A percentile compares a stretch with the other conserved stretches of the same genome.
Evolutionary conservation across 164 flowering plant genomes (phyloP).

Genomic region (Sedum album): DNA sequence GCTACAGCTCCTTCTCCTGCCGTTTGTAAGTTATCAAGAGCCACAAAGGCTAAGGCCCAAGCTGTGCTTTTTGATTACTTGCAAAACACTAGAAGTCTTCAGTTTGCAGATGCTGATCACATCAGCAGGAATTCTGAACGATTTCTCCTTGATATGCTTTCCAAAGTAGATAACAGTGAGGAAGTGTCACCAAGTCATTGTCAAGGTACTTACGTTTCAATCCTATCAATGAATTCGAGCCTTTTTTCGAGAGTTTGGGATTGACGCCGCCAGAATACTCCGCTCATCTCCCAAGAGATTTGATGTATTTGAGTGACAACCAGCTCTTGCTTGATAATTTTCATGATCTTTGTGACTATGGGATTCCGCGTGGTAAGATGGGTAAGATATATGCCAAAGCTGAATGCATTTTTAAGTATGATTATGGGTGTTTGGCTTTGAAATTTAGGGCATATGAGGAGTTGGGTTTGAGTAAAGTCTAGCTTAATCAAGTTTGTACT

Average conservation of each 20-base stretch:
- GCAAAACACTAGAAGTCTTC: constrained; percentile 41
- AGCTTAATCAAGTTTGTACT: constrained; percentile 38
- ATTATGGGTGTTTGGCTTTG: constrained; percentile 30
- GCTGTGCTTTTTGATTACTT: constrained; percentile 49
- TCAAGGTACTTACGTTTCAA: constrained; percentile 35
- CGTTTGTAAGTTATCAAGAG: constrained; percentile 21
- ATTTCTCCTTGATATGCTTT: constrained; percentile 34
- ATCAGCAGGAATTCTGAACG: constrained; percentile 51
- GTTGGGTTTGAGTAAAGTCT: constrained; percentile 29
- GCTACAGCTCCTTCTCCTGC: constrained; percentile 2
- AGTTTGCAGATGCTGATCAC: constrained; percentile 46
- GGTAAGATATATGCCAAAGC: constrained; percentile 51
- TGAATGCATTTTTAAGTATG: constrained; percentile 31
- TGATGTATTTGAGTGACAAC: constrained; percentile 53
- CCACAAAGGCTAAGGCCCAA: constrained; percentile 38
- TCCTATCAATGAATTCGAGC: constrained; percentile 66
- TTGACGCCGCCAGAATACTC: constrained; percentile 32
- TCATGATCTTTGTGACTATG: constrained; percentile 46
- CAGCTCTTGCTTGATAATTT: constrained; percentile 42
- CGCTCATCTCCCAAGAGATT: constrained; percentile 30
- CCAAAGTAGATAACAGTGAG: constrained; percentile 30
- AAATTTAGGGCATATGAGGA: constrained; percentile 49
- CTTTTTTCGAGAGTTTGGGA: constrained; percentile 72
- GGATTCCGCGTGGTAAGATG: constrained; percentile 42
- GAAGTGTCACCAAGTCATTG: constrained; percentile 22